Evolutionary conservation across 148 eudicot genomes (phyloP).

Genomic region (Dysphania ambrosioides): DNA sequence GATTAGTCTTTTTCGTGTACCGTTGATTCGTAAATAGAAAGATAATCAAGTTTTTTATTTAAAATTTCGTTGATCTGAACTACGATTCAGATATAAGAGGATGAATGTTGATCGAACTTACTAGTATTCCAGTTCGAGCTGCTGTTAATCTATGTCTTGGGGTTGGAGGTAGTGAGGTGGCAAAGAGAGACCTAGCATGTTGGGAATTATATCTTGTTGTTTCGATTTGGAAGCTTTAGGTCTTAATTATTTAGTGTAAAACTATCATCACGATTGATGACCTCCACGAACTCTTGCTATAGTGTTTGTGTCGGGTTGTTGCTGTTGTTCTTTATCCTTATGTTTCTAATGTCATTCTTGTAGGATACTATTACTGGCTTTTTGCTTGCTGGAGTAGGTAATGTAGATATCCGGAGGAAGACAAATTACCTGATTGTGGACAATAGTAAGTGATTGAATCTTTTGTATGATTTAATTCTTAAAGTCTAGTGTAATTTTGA

Average conservation of each 20-base stretch:
- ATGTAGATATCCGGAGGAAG: constrained; percentile 92
- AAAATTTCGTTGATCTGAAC: background rate
- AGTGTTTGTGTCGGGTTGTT: background rate
- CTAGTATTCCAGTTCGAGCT: background rate
- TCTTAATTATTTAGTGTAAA: background rate
- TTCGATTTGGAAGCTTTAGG: background rate
- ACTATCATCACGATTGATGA: background rate
- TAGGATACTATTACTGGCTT: constrained; percentile 96
- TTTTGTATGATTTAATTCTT: background rate
- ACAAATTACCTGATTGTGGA: constrained; percentile 95
- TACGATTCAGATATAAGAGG: background rate
- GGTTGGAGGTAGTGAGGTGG: background rate
- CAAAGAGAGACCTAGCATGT: background rate
- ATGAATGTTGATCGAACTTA: background rate
- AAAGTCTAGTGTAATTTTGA: background rate
- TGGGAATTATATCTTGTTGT: background rate
- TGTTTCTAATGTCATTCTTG: constrained; percentile 23
- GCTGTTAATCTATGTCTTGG: background rate
- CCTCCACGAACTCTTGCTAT: background rate
- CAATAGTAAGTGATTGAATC: constrained; percentile 57
- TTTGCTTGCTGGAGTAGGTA: constrained; percentile 93
- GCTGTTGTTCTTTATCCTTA: background rate
- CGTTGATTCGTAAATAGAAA: no score
- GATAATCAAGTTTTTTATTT: background rate
- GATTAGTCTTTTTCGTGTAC: background rate